These are phyloP conservation scores for Plasmopara muralis DNA, from an alignment of 352 stramenopile genomes.

Conservation along the genomic window DNA sequence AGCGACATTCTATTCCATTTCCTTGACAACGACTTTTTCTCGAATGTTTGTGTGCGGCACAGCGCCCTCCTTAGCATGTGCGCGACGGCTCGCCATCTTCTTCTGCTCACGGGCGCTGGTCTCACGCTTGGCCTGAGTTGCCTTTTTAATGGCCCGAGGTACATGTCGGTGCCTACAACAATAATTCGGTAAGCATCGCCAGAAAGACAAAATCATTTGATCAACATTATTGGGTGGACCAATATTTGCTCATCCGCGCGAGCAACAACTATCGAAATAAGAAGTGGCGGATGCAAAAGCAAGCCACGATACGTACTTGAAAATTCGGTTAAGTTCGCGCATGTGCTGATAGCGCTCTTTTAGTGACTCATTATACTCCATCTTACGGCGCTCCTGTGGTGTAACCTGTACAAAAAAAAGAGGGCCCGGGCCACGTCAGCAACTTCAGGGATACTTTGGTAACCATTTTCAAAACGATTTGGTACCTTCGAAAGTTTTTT, in stretches of 20 bases:
- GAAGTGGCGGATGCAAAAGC: conserved; percentile 2
- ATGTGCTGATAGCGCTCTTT: conserved; percentile 93
- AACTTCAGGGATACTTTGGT: conserved; percentile 5
- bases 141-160: conserved; percentile 98
- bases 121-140: conserved; percentile 84
- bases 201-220: neutral
- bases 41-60: conserved; percentile 69
- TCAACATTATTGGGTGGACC: conserved; percentile 12
- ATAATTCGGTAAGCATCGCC: neutral
- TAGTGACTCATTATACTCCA: conserved; percentile 96
- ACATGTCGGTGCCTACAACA: conserved; percentile 87
- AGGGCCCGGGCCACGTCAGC: conserved; percentile 16
- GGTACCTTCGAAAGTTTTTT: conserved; percentile 90
- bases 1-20: conserved; percentile 62
- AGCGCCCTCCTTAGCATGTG: conserved; percentile 69
- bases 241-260: conserved; percentile 4
- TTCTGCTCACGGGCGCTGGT: conserved; percentile 70
- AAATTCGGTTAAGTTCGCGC: conserved; percentile 93
- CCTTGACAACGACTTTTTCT: conserved; percentile 67
- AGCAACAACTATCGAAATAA: conserved; percentile 4
- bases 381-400: conserved; percentile 82
- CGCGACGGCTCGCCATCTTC: conserved; percentile 80
- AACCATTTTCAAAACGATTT: conserved; percentile 10
- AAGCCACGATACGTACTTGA: conserved; percentile 51
- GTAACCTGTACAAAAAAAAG: conserved; percentile 29